Evolutionary conservation across 2,329 filamentous ascomycete species (phyloP), one percentile per base, ranked within the genome.

Genomic region (Fusarium camptoceras): DNA sequence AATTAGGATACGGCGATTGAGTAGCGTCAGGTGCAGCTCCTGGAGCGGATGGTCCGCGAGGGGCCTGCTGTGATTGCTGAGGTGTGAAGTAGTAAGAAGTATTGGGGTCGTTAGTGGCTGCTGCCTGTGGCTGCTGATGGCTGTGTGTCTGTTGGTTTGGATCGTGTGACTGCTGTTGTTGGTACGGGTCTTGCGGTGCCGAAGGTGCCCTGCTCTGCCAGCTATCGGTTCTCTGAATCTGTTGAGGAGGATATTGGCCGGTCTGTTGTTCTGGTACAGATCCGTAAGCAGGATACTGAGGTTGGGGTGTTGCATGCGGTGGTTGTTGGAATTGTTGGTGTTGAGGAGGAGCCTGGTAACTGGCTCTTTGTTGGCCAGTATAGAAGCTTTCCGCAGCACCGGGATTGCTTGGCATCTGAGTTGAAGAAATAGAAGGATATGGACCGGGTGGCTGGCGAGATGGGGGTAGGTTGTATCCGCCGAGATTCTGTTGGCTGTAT

Each of bases 331-430:
- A 77, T 15, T 63, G 68, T 22, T 76, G 75, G 25, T 64, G 67
- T 30, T 59, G 76, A 59, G 83, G 78, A 66, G 89, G 90, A 39
- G 84, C 82, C 55, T 87, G 86, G 80, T 86, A 85, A 39, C 83
- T 82, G 16, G 78, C 76, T 43, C 78, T 83, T 43, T 87, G 82
- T 71, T 90, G 91, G 37, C 89, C 88, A 16, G 89, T 92, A 78
- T 98, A 98, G 78, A 92, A 98, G 79, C 85, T 95, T 77, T 98
- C 94, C 12, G 90, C 89, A 2, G 86, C 87, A 14, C 85, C 84
- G 27, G 82, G 79, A 66, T 82, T 80, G 46, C 75, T 80, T 15
- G 86, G 80, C 14, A 83, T 80, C 64, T 85, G 85, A 10, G 34
- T 37, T 37, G 87, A 80, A 25, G 89, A 84, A 58, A 97, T 86